Evolutionary conservation across 495 filamentous ascomycete species (phyloP).

Genomic region (Penicillium subrubescens): DNA sequence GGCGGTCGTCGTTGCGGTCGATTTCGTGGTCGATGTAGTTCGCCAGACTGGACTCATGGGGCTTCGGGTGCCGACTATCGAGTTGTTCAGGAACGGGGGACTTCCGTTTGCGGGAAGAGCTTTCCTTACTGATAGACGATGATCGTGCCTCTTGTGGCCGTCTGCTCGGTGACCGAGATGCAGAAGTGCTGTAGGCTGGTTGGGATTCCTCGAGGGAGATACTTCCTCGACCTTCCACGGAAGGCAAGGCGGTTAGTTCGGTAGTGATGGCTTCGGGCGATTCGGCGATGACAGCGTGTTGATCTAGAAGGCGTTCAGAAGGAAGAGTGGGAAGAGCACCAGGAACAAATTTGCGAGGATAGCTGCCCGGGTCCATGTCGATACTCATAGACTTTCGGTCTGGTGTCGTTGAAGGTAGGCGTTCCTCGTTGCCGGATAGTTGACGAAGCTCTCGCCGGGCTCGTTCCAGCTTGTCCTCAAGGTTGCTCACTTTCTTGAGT

Average conservation of each 20-base stretch:
- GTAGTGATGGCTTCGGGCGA: slow-evolving; percentile 8
- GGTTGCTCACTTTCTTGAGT: slow-evolving; percentile 64
- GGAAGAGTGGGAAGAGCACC: slow-evolving; percentile 60
- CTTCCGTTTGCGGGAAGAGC: slow-evolving; percentile 47
- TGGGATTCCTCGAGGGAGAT: slow-evolving; percentile 17
- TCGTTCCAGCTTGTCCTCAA: slow-evolving; percentile 61
- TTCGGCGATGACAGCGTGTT: slow-evolving; percentile 22
- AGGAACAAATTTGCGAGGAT: slow-evolving; percentile 53
- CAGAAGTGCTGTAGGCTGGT: slow-evolving; percentile 3
- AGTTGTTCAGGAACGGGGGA: slow-evolving; percentile 40
- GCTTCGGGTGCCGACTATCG: slow-evolving; percentile 21
- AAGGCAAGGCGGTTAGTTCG: slow-evolving; percentile 22
- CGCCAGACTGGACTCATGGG: slow-evolving; percentile 21
- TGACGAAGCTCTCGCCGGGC: slow-evolving; percentile 61
- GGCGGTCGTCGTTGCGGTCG: slow-evolving; percentile 12
- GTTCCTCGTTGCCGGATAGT: slow-evolving; percentile 46
- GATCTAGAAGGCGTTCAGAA: slow-evolving; percentile 57
- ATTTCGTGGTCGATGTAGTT: slow-evolving; percentile 12
- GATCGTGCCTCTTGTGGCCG: slow-evolving; percentile 22
- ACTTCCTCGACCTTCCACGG: slow-evolving; percentile 18
- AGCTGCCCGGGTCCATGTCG: slow-evolving; percentile 38
- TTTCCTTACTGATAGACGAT: slow-evolving; percentile 37
- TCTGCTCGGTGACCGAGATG: slow-evolving; percentile 23
- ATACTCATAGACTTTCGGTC: slow-evolving; percentile 25
- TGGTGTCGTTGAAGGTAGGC: slow-evolving; percentile 26